Evolutionary conservation across 768 basidiomycete genomes (phyloP), one percentile per base, ranked within the genome.

Genomic region (Tylopilus sp.): DNA sequence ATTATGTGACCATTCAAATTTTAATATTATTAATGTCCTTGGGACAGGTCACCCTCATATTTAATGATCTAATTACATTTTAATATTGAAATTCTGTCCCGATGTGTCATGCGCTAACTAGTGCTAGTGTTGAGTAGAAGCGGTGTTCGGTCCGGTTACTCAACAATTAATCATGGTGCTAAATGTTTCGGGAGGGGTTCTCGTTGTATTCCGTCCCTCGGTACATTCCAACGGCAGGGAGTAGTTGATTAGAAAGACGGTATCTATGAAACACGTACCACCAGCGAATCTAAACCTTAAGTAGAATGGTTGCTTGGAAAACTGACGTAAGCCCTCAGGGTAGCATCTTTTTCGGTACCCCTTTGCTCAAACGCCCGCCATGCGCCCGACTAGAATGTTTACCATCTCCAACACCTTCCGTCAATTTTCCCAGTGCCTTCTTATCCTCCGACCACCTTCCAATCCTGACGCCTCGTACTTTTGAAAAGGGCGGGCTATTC

Each of bases 401-500:
- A 40, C 45, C 45, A 52, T 40, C 51, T 42, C 51, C 44, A 35
- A 15, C 33, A 35, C 17, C 43, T 38, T 17, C 38, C 31, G 22
- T 25, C 40, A 42, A 47, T 9, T 52, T 52, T 52, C 33, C 23
- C 22, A 3, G 2, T 30, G 21, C 13, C 9, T 35, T 13, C 22
- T 13, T 33, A 8, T 30, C 12, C 15, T 18, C 20, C 4, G 18
- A 21, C 44, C 44, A 45, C 30, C 44, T 2, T 26, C 44, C 26
- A 1, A 21, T 22, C 49, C 42, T 17, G 30, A 51, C 39, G 40
- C n/a, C 40, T n/a, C 41, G 12, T 20, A 8, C 25, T 11, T 12
- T 22, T 20, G 22, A 38, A 39, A 33, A 59, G 46, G 40, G 47
- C 30, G 47, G 63, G 52, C 40, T 31, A 23, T 42, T 4, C 25